A percentile compares a stretch with the other conserved stretches of the same genome.
Evolutionary conservation across 2,329 filamentous ascomycete species (phyloP).

Genomic region (Torrubiellomyces zombiae): DNA sequence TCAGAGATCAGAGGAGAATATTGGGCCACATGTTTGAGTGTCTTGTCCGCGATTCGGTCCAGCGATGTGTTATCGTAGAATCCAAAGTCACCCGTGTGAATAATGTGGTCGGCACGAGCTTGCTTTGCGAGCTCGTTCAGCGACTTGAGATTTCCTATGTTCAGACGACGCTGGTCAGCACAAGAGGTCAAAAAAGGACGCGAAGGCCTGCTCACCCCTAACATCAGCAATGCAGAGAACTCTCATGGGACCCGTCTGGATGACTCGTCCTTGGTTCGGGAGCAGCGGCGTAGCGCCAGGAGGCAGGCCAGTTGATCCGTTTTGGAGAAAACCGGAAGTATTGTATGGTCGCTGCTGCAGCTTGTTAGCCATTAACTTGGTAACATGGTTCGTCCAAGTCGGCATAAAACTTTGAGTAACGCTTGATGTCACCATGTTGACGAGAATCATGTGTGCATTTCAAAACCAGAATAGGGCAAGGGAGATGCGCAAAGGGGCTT

Average conservation of each 20-base stretch:
- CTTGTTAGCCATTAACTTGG: too few species aligned
- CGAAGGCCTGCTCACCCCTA: slow-evolving; percentile 35
- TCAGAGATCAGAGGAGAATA: slow-evolving; percentile 91
- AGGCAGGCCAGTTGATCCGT: slow-evolving; percentile 39
- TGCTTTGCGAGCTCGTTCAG: slow-evolving; percentile 93
- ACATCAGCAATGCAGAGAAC: slow-evolving; percentile 58
- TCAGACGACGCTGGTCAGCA: not conserved
- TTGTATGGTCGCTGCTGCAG: slow-evolving; percentile 27
- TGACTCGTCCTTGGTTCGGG: slow-evolving; percentile 49
- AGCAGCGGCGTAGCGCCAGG: slow-evolving; percentile 47
- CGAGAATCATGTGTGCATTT: too few species aligned
- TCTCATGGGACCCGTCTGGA: slow-evolving; percentile 48
- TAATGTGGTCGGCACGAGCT: slow-evolving; percentile 89
- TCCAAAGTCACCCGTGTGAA: slow-evolving; percentile 96
- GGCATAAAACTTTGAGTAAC: not conserved
- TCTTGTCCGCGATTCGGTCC: slow-evolving; percentile 96
- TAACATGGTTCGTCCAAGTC: slow-evolving; percentile 1
- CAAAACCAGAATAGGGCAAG: too few species aligned
- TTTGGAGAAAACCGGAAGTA: slow-evolving; percentile 43
- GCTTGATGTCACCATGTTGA: too few species aligned
- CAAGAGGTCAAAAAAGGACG: not conserved
- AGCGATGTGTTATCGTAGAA: slow-evolving; percentile 96
- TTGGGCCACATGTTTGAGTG: slow-evolving; percentile 93
- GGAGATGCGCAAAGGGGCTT: too few species aligned
- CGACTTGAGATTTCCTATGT: slow-evolving; percentile 75